Evolutionary conservation across 2,329 filamentous ascomycete species (phyloP), one percentile per base, ranked within the genome.

Genomic region (Aulographum hederae): DNA sequence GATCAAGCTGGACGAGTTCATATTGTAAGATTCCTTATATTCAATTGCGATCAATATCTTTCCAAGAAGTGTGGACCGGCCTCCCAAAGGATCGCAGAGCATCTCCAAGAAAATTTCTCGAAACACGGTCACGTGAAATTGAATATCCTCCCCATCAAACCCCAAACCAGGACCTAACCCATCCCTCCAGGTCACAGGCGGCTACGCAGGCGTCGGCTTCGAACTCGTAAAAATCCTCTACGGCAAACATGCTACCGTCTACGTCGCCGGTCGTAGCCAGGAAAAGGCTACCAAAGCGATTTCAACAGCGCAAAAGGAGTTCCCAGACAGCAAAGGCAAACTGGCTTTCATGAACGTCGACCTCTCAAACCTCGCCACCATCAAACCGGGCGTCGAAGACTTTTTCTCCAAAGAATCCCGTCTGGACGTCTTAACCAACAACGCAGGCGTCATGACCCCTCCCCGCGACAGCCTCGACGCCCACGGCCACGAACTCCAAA

Each of bases 341-440:
- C 8, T 28, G 6, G 27, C 8, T 8, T 28, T 28, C 27, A 8
- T 28, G 8, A 6, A 49, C n/a, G 46, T 69, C 3, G 63, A 69
- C 36, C 43, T 57, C 1, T 40, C 41, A 15, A 50, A 55, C 34
- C 42, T 55, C 18, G 31, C 41, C 3, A 45, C 44, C n/a, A 46
- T 49, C 46, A 56, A 41, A 38, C 35, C 33, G 6, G 41, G 46
- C 2, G 55, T 43, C 4, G 38, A 51, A 8, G 42, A 43, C 3
- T 58, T 60, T 37, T 34, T 44, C 15, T 28, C 38, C 4, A 41
- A 45, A 30, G 53, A 58, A 33, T 40, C 41, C 14, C 42, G 47
- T 10, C 47, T 60, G 6, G 53, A 60, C 38, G 47, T 59, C 15
- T 42, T 59, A 17, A 49, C 45, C 27, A 56, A 59, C 41, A 59